phyloP scores from a whole-genome alignment of 192 early-diverging fungal genomes.

The Spizellomyces sp. region DNA sequence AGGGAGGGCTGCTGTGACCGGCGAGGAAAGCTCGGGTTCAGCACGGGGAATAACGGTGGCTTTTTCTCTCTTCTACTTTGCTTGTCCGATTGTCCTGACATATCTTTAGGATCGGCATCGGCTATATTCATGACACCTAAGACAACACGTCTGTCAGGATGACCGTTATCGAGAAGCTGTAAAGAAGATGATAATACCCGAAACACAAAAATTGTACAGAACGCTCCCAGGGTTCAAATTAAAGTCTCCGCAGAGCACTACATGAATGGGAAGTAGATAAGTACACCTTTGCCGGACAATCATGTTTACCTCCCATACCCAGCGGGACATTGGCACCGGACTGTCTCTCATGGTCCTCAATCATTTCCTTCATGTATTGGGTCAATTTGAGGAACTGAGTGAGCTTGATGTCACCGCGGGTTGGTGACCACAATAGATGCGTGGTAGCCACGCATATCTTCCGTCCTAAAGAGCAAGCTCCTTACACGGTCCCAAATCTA shows the following conservation, averaged over 20 bases:
- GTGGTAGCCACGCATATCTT: constrained; percentile 27
- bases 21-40: too few species aligned
- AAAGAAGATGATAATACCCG: not conserved
- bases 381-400: constrained; percentile 12
- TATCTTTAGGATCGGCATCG: not conserved
- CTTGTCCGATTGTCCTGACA: constrained; percentile 7
- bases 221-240: constrained; percentile 22
- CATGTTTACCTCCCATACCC: not conserved
- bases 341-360: constrained; percentile 4
- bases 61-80: too few species aligned
- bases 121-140: not conserved
- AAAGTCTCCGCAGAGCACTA: constrained; percentile 26
- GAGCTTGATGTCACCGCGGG: constrained; percentile 17
- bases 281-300: not conserved
- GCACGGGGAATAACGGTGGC: too few species aligned
- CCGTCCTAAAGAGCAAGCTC: not conserved
- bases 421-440: constrained; percentile 26
- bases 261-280: not conserved
- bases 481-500: not conserved
- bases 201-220: constrained; percentile 9
- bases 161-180: too few species aligned
- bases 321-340: not conserved
- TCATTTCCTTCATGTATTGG: not conserved
- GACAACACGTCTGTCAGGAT: too few species aligned
- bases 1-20: too few species aligned